phyloP scores from a whole-genome alignment of 768 basidiomycete genomes.

The Heimioporus sp. region DNA sequence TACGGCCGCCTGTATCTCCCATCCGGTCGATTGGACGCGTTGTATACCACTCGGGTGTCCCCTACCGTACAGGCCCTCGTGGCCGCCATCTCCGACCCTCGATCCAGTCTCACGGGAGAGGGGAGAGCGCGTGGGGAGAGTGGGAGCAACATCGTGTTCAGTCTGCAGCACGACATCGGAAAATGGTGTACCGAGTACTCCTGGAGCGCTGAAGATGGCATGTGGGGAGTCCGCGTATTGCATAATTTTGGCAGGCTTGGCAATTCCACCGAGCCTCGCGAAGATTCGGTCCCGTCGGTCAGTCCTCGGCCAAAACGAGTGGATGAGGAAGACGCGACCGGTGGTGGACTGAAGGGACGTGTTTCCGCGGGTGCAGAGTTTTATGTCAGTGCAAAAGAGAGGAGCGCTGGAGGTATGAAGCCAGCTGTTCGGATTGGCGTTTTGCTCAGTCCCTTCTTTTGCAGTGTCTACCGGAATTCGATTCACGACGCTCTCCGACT shows the following conservation, averaged over 20 bases:
- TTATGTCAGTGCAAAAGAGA: slow-evolving; percentile 91
- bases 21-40: slow-evolving; percentile 81
- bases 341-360: slow-evolving; percentile 87
- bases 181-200: slow-evolving; percentile 93
- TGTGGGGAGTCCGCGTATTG: slow-evolving; percentile 86
- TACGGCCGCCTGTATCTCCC: slow-evolving; percentile 93
- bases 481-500: slow-evolving; percentile 90
- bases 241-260: slow-evolving; percentile 88
- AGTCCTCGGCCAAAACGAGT: slow-evolving; percentile 63
- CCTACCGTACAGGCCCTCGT: slow-evolving; percentile 80
- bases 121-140: slow-evolving; percentile 42
- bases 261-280: slow-evolving; percentile 34
- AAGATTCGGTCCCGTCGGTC: slow-evolving; percentile 24
- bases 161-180: slow-evolving; percentile 88
- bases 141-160: slow-evolving; percentile 74
- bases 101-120: slow-evolving; percentile 44
- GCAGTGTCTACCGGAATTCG: slow-evolving; percentile 89
- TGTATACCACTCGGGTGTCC: slow-evolving; percentile 81
- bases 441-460: slow-evolving; percentile 5
- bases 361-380: slow-evolving; percentile 91
- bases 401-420: slow-evolving; percentile 77
- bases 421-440: background rate
- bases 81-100: slow-evolving; percentile 82
- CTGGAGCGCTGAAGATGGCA: slow-evolving; percentile 91
- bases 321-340: slow-evolving; percentile 92